A percentile compares a stretch with the other conserved stretches of the same genome.
Evolutionary conservation across 2,329 filamentous ascomycete genomes (phyloP).

Genomic region (Xylariaceae sp.): DNA sequence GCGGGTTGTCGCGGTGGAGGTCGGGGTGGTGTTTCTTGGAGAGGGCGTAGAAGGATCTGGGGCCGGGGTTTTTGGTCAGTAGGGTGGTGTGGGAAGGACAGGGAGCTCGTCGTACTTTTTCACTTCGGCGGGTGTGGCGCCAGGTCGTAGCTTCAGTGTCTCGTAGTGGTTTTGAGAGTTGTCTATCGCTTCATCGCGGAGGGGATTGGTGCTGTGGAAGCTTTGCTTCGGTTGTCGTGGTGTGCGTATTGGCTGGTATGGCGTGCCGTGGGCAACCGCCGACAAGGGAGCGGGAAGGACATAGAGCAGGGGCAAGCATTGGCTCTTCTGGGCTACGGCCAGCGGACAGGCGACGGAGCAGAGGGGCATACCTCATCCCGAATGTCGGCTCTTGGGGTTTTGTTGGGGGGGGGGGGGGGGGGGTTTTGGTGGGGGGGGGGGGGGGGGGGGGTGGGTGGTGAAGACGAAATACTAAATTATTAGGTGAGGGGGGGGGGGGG

Average conservation of each 20-base stretch:
- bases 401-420: no score
- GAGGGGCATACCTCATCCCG: conserved; percentile 62
- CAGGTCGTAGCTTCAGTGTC: conserved; percentile 65
- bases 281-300: conserved; percentile 1
- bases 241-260: no score
- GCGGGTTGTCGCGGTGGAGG: conserved; percentile 63
- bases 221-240: neutral
- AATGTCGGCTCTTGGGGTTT: conserved; percentile 6
- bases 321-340: conserved; percentile 16
- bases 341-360: conserved; percentile 27
- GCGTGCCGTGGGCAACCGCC: no score
- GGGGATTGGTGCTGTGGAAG: conserved; percentile 42
- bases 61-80: neutral
- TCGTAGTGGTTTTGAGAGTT: conserved; percentile 69
- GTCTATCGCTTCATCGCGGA: conserved; percentile 30
- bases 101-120: conserved; percentile 69
- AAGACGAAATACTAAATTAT: no score
- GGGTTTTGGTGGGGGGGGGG: no score
- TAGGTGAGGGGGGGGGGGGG: no score
- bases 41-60: conserved; percentile 77
- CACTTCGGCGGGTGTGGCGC: conserved; percentile 70
- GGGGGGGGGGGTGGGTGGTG: no score
- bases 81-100: neutral
- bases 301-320: conserved; percentile 8
- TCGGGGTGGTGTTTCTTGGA: conserved; percentile 93